These are phyloP conservation scores for Lactarius deliciosus DNA, from an alignment of 768 basidiomycete genomes.

Conservation along the genomic window DNA sequence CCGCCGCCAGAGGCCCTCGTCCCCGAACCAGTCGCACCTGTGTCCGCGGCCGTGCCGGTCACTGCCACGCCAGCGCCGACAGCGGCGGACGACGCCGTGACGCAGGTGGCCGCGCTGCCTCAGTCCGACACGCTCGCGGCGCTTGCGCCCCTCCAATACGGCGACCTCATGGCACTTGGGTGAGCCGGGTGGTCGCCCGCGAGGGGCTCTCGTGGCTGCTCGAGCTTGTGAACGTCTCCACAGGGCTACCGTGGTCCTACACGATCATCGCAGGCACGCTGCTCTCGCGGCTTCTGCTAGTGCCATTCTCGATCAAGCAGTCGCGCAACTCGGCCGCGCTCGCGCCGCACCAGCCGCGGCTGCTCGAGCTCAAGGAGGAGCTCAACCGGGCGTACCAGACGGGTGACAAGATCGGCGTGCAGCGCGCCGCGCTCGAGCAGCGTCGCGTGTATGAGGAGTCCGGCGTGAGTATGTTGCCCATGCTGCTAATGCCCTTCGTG, in stretches of 20 bases:
- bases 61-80: not conserved
- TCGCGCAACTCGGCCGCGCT: no score
- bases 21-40: conserved; percentile 1
- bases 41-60: not conserved
- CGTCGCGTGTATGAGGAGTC: no score
- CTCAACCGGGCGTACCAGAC: no score
- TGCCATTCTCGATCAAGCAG: no score
- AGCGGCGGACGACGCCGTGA: conserved; percentile 2
- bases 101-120: conserved; percentile 1
- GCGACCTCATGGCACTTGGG: conserved; percentile 70
- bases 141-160: conserved; percentile 58
- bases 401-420: no score
- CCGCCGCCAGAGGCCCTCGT: not conserved
- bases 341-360: no score
- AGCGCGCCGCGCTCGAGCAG: no score
- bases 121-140: conserved; percentile 14
- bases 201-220: conserved; percentile 58
- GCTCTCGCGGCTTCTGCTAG: no score
- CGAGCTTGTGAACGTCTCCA: conserved; percentile 66
- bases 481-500: no score
- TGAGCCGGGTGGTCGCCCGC: conserved; percentile 63
- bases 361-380: no score
- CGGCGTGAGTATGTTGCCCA: no score
- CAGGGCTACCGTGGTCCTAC: conserved; percentile 81
- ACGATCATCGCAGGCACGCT: no score